Conservation (phyloP, 371 early-diverging fungal species). For the Apophysomyces trapeziformis region DNA sequence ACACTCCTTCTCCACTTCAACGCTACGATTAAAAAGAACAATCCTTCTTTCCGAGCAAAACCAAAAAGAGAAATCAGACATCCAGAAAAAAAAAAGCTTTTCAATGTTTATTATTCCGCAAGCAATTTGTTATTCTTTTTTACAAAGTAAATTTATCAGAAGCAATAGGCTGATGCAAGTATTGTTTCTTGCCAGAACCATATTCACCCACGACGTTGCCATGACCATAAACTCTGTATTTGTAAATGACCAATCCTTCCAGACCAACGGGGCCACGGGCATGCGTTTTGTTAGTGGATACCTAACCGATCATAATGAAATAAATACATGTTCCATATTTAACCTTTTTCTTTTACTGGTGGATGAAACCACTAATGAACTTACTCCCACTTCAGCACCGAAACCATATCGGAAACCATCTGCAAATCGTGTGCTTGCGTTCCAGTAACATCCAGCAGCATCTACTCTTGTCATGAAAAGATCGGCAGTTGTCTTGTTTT, state of each 20-base stretch:
- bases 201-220: conserved; percentile 87
- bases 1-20: conserved; percentile 9
- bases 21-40: conserved; percentile 2
- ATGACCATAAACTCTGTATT: conserved; percentile 88
- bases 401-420: conserved; percentile 98
- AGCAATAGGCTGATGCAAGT: conserved; percentile 64
- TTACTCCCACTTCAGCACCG: conserved; percentile 95
- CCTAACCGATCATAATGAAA: conserved; percentile 27
- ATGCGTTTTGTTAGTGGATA: conserved; percentile 97
- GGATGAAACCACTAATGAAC: conserved; percentile 1
- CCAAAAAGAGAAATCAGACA: not conserved
- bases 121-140: not conserved
- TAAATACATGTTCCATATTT: too few species aligned
- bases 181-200: conserved; percentile 77
- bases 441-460: conserved; percentile 97
- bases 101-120: not conserved
- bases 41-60: not conserved
- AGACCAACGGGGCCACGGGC: conserved; percentile 97
- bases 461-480: conserved; percentile 90
- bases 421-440: conserved; percentile 95
- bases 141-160: conserved; percentile 41
- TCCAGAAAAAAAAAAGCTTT: not conserved
- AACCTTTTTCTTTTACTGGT: too few species aligned
- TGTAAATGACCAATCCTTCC: conserved; percentile 96
- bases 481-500: conserved; percentile 72